Base-by-base conservation (phyloP, 1,284 basidiomycete species). In the Xerocomus nothofagi region DNA sequence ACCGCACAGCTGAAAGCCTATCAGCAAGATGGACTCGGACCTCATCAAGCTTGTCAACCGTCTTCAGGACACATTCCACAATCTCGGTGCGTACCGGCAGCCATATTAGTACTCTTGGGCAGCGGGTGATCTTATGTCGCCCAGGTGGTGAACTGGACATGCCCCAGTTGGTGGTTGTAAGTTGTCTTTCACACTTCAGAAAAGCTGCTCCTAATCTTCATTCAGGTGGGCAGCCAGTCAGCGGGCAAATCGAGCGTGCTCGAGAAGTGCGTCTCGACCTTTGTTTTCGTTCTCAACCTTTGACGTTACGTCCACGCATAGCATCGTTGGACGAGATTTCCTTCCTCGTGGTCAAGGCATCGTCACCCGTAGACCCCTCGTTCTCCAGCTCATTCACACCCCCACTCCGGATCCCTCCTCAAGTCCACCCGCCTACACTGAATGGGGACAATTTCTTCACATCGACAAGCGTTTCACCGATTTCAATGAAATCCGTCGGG, bases 391-490 rank as follows among this genome's bases (percentile, higher is more conserved):
- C 63, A 90, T 98, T 55, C 93, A 99, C 73, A 92, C 88, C 4
- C 84, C 89, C 27, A 65, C 76, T 31, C 76, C 80, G 18, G 70
- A 76, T 50, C 67, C 74, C 17, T 72, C 76, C 32, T 69, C 77
- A 23, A 71, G 61, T 50, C 62, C 73, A 53, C 68, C 73, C 11
- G 64, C 77, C 30, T 77, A 79, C 57, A 83, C 82, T 23, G 94
- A 96, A 77, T 98, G 95, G 83, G 96, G 85, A 45, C 96, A 99
- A 71, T 99, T 99, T 71, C 79, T 98, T 27, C 96, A 99, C 71
- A 79, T 96, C 55, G 94, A 98, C 79, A 93, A 93, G 68, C 84
- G 91, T 43, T 98, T 96, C 72, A 95, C 93, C 39, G 95, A 98
- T 67, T 98, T 97, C 67, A 78, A 81, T 47, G 95, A 98, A 62